phyloP scores from a whole-genome alignment of 1,139 yeast species.

The Protomyces lactucae-debilis region DNA sequence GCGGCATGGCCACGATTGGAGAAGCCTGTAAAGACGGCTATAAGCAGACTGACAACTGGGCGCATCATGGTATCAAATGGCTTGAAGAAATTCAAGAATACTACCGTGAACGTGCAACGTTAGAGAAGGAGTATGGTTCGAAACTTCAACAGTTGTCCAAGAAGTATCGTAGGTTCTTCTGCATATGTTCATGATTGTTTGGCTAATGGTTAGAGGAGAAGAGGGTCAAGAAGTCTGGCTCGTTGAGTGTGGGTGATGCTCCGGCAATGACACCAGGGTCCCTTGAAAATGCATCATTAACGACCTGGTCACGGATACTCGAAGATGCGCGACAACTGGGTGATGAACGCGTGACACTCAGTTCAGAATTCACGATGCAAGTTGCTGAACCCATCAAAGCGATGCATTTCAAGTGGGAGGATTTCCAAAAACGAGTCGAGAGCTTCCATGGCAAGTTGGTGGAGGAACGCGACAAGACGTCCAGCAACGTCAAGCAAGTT shows the following conservation, averaged over 20 bases:
- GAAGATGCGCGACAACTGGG: slow-evolving; percentile 80
- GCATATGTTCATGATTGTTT: neutral
- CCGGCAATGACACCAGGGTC: slow-evolving; percentile 95
- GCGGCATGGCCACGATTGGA: neutral
- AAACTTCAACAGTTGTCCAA: slow-evolving; percentile 61
- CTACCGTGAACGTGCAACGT: slow-evolving; percentile 69
- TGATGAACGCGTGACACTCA: slow-evolving; percentile 57
- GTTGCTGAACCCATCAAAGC: slow-evolving; percentile 60
- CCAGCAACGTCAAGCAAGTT: slow-evolving; percentile 62
- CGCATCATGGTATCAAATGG: slow-evolving; percentile 59
- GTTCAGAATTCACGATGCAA: slow-evolving; percentile 58
- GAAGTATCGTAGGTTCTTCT: slow-evolving; percentile 46
- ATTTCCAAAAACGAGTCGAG: slow-evolving; percentile 54
- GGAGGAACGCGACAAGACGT: slow-evolving; percentile 55
- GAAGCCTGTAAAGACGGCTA: slow-evolving; percentile 28
- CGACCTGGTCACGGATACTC: slow-evolving; percentile 88
- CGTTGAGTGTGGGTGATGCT: slow-evolving; percentile 79
- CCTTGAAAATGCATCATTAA: slow-evolving; percentile 81
- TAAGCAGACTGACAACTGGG: slow-evolving; percentile 31
- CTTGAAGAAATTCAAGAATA: slow-evolving; percentile 72
- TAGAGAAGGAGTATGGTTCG: slow-evolving; percentile 73
- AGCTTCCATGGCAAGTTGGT: slow-evolving; percentile 56
- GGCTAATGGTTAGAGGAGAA: slow-evolving; percentile 46
- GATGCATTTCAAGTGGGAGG: slow-evolving; percentile 52
- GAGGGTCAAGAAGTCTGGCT: slow-evolving; percentile 64